Percentiles rank a stretch among this genome's conserved stretches.
Evolutionary conservation across 2,329 filamentous ascomycete genomes (phyloP).

Genomic region (Curvularia sp.): DNA sequence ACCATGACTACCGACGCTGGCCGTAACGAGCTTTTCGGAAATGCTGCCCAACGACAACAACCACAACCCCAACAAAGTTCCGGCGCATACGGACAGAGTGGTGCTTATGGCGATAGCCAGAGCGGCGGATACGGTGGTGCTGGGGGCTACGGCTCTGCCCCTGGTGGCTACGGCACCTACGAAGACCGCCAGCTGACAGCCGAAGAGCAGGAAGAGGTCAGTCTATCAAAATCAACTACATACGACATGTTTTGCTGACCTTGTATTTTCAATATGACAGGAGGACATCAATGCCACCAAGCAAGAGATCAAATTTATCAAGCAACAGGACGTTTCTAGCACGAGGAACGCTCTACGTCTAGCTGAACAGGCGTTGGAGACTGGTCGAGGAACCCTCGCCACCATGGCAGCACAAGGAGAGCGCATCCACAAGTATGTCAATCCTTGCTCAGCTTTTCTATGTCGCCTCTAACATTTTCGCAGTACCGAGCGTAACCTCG

Average conservation of each 20-base stretch:
- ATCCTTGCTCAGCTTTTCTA: not conserved
- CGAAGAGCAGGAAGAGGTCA: conserved; percentile 71
- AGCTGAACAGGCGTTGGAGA: conserved; percentile 73
- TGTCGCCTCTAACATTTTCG: conserved; percentile 40
- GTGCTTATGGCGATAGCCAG: conserved; percentile 31
- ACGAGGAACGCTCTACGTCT: conserved; percentile 69
- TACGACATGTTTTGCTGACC: not conserved
- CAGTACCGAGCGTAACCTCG: conserved; percentile 73
- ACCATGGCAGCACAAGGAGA: conserved; percentile 46
- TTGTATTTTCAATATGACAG: conserved; percentile 1
- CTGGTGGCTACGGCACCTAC: conserved; percentile 58
- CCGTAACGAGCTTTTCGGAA: conserved; percentile 70
- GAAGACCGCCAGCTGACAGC: conserved; percentile 80
- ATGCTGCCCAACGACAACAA: conserved; percentile 59
- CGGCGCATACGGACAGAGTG: conserved; percentile 25
- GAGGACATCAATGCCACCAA: conserved; percentile 75
- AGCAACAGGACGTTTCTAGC: conserved; percentile 73
- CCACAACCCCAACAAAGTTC: conserved; percentile 49
- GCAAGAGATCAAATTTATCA: conserved; percentile 75
- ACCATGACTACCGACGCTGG: conserved; percentile 58
- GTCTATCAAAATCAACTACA: not conserved
- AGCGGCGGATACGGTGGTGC: conserved; percentile 33
- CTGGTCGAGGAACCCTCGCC: conserved; percentile 60
- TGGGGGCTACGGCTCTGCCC: conserved; percentile 30
- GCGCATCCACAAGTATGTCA: conserved; percentile 42